Base-by-base conservation (phyloP, 371 early-diverging fungal genomes). In the Rhizopus microsporus region DNA sequence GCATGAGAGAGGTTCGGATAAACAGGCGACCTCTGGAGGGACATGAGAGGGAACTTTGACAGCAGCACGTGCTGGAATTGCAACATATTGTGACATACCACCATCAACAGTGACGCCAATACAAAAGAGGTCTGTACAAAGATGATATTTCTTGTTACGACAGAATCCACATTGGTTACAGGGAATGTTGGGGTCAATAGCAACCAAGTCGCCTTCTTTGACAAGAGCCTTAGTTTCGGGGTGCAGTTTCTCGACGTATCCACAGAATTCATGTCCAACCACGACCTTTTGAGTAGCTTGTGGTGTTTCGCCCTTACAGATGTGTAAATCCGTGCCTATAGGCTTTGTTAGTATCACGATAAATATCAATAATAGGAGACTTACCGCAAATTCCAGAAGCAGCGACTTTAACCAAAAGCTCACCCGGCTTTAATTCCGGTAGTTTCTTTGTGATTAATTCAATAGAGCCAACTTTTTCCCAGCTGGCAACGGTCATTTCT, bases 341-440 rank as follows among this genome's bases (percentile, higher is more conserved):
- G 8, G 5, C 9, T 23, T 45, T 35, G 6, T 31, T 35, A 5
- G 12, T 17, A 23, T 16, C 7, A 16, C 1, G 12, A 23, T n/a
- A 4, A 1, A 13, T 3, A 45, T 7, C 23, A 37, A 4, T 2
- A 51, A 15, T 4, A 46, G 12, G 39, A 30, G 7, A 16, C 46
- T 60, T 71, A 77, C 81, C 83, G 59, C 83, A 83, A 42, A 83
- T 68, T 12, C 83, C 83, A 29, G 81, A 83, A 5, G 83, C 82
- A 10, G 78, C 82, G 2, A 83, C 83, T 30, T 68, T 73, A 48
- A 83, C 52, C 30, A 83, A 61, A 1, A 81, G 56, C 23, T 81
- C 57, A 33, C 81, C 83, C n/a, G 81, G 59, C 34, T 70, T 60
- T 30, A 83, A 9, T 13, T 38, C 48, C 4, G 81, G 81, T 13